Base-by-base conservation (phyloP, 108 stramenopile species). In the Cyclostephanos invisitatus region DNA sequence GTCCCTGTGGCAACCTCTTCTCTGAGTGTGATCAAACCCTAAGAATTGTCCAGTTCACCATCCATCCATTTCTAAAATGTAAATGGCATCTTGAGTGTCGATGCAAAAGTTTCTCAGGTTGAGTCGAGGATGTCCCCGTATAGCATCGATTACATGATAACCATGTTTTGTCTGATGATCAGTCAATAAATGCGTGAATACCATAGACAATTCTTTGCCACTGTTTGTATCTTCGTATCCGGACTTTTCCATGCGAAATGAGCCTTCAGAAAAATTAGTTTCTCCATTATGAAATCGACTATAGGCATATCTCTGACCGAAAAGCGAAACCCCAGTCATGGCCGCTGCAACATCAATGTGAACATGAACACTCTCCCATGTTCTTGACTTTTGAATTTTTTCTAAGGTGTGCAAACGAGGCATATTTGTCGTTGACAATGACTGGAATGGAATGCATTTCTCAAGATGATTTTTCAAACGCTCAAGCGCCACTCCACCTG, bases 311-410 rank as follows among this genome's bases (percentile, higher is more conserved):
- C 87, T 77, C 74, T 95, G 92, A 9, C 90, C 94, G 83, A 93
- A 93, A n/a, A 93, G 72, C 9, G 91, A 90, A 44, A 96, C 87
- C 5, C 95, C 95, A 28, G 88, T 88, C 95, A 96, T 96, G 56
- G 92, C 91, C 17, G 92, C 76, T 35, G 89, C 87, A 18, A 93
- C 91, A 81, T 92, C 91, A 59, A 96, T 82, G 47, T 89, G 78
- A 22, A 96, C 87, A 58, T 46, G 76, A 1, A 89, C 80, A 62
- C 62, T 50, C 28, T 70, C 64, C 54, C 60, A 68, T 63, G 44
- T 46, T 50, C 51, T 40, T 17, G 67, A 29, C 51, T 22, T 7
- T 24, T 67, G 53, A 35, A 36, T 47, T 36, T 73, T 9, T 29
- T 68, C 27, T 12, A 9, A 27, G 32, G 6, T 3, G 5, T 7